Evolutionary conservation across 306 rosid species (phyloP), one percentile per base, ranked within the genome.

Genomic region (Geum urbanum): DNA sequence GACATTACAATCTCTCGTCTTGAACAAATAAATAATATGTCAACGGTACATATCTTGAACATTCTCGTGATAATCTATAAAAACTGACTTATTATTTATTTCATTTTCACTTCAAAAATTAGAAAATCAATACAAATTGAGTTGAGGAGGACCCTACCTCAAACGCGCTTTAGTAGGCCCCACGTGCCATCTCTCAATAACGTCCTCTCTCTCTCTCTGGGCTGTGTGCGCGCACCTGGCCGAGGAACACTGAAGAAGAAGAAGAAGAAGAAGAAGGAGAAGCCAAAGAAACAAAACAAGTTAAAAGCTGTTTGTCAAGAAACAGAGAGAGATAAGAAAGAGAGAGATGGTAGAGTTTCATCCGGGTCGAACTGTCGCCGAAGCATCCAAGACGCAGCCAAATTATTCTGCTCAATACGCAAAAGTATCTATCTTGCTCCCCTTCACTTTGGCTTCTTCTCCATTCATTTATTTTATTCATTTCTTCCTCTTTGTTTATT

Each of bases 361-460:
- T 67, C 75, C 60, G 62, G 20, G 68, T 43, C 52, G 14, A 18
- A 83, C 64, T 35, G 64, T 35, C 64, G 85, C 77, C 84, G 79
- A 84, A 89, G 78, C 88, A 89, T 83, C 96, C 84, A 78, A 65
- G 24, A 77, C 83, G 22, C 81, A 60, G 79, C 83, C 91, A 84
- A 88, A 75, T 52, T 58, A 1, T 0, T 24, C 65, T 40, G 69
- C 69, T 41, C 41, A 73, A 46, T 32, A 44, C 14, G 77, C 58
- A 64, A 44, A 60, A 76, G 61, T 56, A 61, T 40, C 1, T 2
- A 14, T 10, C 10, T 0, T 5, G 2, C 0, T 9, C 8, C 13
- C 16, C n/a, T 2, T 27, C 32, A 43, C 62, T 73, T 79, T 84
- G 85, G 71, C 63, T 0, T 63, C 49, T 80, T 59, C 74, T 45